Conservation (phyloP, 768 basidiomycete species). For the Astraeus odoratus region DNA sequence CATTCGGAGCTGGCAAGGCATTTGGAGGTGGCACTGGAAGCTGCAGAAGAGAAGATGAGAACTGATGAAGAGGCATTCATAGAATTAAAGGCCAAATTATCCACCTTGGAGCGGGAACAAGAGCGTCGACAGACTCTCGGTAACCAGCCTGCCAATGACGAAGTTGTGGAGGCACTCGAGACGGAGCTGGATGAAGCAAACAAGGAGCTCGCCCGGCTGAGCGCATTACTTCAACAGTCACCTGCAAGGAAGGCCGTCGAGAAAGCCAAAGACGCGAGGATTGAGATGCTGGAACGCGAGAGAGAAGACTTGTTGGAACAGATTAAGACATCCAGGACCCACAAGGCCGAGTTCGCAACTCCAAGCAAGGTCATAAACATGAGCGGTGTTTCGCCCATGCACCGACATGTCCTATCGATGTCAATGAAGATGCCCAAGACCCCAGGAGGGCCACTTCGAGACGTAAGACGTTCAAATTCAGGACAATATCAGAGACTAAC, state of each 20-base stretch:
- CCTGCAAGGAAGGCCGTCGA: slow-evolving; percentile 74
- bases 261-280: slow-evolving; percentile 65
- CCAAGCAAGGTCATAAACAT: slow-evolving; percentile 49
- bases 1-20: slow-evolving; percentile 53
- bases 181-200: slow-evolving; percentile 72
- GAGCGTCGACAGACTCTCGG: slow-evolving; percentile 30
- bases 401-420: slow-evolving; percentile 64
- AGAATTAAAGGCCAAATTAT: slow-evolving; percentile 44
- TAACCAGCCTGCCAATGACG: slow-evolving; percentile 34
- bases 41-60: slow-evolving; percentile 63
- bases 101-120: slow-evolving; percentile 51
- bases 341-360: slow-evolving; percentile 45
- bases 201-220: slow-evolving; percentile 65
- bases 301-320: slow-evolving; percentile 71
- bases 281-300: slow-evolving; percentile 70
- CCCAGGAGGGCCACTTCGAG: slow-evolving; percentile 70
- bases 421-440: slow-evolving; percentile 66
- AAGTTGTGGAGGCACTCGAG: slow-evolving; percentile 59
- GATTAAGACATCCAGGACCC: slow-evolving; percentile 50
- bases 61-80: slow-evolving; percentile 50
- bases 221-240: slow-evolving; percentile 60
- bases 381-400: slow-evolving; percentile 69
- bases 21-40: slow-evolving; percentile 71
- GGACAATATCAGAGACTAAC: slow-evolving; percentile 2
- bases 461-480: slow-evolving; percentile 42